A percentile compares a stretch with the other conserved stretches of the same genome.
Evolutionary conservation across 306 rosid species (phyloP).

Genomic region (Trifolium fragiferum): DNA sequence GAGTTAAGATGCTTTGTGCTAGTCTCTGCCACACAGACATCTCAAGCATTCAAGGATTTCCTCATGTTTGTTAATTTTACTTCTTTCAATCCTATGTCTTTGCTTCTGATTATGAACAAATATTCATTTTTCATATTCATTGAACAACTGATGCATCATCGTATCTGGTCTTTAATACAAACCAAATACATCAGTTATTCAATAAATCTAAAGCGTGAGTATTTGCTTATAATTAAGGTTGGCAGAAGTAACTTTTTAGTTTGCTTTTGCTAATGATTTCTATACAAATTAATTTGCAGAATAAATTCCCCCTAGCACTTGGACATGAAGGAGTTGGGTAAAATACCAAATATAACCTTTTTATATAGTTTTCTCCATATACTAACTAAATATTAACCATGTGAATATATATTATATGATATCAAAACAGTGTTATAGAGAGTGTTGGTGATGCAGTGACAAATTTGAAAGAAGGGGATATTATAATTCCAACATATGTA

Average conservation of each 20-base stretch:
- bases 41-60: slow-evolving; percentile 42
- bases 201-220: no score
- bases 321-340: slow-evolving; percentile 77
- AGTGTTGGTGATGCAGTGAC: slow-evolving; percentile 41
- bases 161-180: no score
- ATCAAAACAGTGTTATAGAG: slow-evolving; percentile 33
- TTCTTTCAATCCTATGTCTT: background rate
- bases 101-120: no score
- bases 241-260: no score
- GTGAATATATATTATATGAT: background rate
- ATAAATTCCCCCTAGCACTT: slow-evolving; percentile 50
- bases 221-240: no score
- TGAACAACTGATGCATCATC: no score
- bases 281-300: slow-evolving; percentile 37
- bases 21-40: slow-evolving; percentile 65
- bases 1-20: slow-evolving; percentile 63
- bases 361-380: background rate
- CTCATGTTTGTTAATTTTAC: slow-evolving; percentile 28
- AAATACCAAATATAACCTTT: background rate
- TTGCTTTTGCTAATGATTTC: background rate
- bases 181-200: no score
- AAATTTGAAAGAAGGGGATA: slow-evolving; percentile 42
- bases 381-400: background rate
- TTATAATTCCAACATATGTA: slow-evolving; percentile 42
- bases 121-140: no score